A percentile compares a stretch with the other conserved stretches of the same genome.
phyloP scores from a whole-genome alignment of 352 stramenopile genomes.

The Plasmopara muralis region DNA sequence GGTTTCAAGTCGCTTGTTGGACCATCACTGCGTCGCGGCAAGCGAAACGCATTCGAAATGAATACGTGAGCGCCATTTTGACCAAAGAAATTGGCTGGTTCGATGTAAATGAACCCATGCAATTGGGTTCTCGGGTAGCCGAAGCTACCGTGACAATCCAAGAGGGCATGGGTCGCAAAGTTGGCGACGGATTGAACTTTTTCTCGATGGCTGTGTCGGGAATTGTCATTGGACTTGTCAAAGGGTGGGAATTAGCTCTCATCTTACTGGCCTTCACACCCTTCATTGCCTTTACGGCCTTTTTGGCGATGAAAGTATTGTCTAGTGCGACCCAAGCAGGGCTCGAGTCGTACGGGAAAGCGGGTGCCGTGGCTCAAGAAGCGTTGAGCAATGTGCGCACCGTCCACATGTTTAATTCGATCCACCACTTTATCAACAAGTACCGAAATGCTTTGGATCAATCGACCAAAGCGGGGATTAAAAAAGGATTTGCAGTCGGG shows the following conservation, averaged over 20 bases:
- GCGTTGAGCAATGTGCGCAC: slow-evolving; percentile 64
- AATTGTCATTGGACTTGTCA: slow-evolving; percentile 53
- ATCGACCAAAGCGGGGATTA: slow-evolving; percentile 45
- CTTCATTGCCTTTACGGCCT: slow-evolving; percentile 45
- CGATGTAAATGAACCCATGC: slow-evolving; percentile 56
- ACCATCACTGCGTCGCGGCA: slow-evolving; percentile 56
- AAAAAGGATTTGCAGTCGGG: slow-evolving; percentile 36
- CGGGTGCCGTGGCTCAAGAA: slow-evolving; percentile 67
- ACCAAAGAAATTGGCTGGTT: slow-evolving; percentile 69
- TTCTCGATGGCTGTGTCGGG: slow-evolving; percentile 55
- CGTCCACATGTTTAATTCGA: slow-evolving; percentile 74
- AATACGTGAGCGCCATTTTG: slow-evolving; percentile 48
- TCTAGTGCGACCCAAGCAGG: slow-evolving; percentile 36
- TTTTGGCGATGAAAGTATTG: slow-evolving; percentile 47
- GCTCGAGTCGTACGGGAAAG: slow-evolving; percentile 57
- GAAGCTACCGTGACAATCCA: slow-evolving; percentile 57
- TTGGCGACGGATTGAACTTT: slow-evolving; percentile 53
- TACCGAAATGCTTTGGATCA: slow-evolving; percentile 43
- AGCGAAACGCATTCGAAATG: slow-evolving; percentile 46
- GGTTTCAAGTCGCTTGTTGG: slow-evolving; percentile 55
- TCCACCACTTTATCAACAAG: slow-evolving; percentile 48
- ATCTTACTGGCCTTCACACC: slow-evolving; percentile 62
- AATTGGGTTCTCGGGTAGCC: slow-evolving; percentile 41
- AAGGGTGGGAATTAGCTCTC: slow-evolving; percentile 62
- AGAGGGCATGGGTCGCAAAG: slow-evolving; percentile 52